Evolutionary conservation across 768 basidiomycete genomes (phyloP).

Genomic region (Plicaturopsis crispa): DNA sequence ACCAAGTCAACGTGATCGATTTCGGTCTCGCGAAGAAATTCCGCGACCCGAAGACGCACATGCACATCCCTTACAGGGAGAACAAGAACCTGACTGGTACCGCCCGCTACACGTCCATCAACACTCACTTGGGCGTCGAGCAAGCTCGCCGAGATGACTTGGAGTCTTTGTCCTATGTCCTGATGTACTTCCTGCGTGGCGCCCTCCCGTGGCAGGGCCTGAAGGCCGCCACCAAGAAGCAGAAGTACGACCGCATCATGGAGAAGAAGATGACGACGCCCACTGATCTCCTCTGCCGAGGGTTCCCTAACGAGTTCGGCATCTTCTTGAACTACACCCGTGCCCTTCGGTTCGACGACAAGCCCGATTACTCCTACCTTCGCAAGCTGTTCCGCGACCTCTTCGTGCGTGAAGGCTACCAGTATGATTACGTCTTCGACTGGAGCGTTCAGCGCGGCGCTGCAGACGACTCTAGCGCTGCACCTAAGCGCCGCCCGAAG

Average conservation of each 20-base stretch:
- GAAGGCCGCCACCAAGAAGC: constrained; percentile 82
- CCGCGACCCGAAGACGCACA: constrained; percentile 76
- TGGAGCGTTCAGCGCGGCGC: constrained; percentile 48
- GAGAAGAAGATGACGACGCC: constrained; percentile 84
- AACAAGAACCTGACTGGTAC: constrained; percentile 83
- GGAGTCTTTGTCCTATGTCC: constrained; percentile 79
- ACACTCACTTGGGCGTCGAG: constrained; percentile 77
- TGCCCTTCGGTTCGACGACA: constrained; percentile 49
- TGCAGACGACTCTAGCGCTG: constrained; percentile 35
- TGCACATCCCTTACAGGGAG: constrained; percentile 77
- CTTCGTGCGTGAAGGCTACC: constrained; percentile 40
- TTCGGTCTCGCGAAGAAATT: constrained; percentile 79
- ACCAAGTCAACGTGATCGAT: constrained; percentile 74
- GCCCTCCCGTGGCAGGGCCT: constrained; percentile 79
- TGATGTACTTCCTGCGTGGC: constrained; percentile 84
- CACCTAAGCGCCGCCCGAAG: constrained; percentile 48
- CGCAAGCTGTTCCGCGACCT: constrained; percentile 45
- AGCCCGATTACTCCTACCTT: constrained; percentile 54
- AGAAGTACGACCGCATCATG: constrained; percentile 84
- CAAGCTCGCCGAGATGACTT: constrained; percentile 76
- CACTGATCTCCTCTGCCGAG: constrained; percentile 65
- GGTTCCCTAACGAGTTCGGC: constrained; percentile 63
- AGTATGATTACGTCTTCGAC: constrained; percentile 53
- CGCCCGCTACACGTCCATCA: constrained; percentile 78
- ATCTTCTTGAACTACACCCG: constrained; percentile 53